phyloP scores from a whole-genome alignment of 78 protist species.

The Polysphondylium violaceum region DNA sequence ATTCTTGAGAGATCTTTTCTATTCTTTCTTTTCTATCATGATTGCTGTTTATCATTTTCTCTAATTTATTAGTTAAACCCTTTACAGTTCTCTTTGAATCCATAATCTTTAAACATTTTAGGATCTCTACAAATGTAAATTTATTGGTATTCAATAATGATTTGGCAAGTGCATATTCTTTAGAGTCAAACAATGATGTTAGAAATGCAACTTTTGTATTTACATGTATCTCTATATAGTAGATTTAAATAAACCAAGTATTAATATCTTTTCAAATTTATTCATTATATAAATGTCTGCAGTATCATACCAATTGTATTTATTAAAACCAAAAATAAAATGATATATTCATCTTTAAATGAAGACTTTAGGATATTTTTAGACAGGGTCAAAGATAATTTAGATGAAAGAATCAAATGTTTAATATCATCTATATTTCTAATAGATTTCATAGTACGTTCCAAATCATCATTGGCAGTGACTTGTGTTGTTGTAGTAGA shows the following conservation, averaged over 20 bases:
- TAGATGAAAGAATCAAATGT: constrained; percentile 7
- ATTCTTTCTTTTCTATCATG: constrained; percentile 3
- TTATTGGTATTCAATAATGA: constrained; percentile 39
- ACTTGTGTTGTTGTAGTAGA: too few species aligned
- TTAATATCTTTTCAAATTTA: neutral
- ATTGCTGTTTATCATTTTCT: neutral
- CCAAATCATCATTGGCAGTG: too few species aligned
- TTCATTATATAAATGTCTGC: too few species aligned
- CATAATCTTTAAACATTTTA: constrained; percentile 70
- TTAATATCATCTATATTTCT: constrained; percentile 44
- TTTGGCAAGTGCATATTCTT: constrained; percentile 7
- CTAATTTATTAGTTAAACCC: neutral
- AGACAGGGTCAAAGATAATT: constrained; percentile 7
- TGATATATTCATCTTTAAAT: constrained; percentile 38
- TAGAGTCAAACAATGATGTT: constrained; percentile 21
- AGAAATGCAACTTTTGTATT: constrained; percentile 27
- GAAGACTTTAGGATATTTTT: constrained; percentile 29
- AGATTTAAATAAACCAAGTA: neutral
- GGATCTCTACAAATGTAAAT: constrained; percentile 67
- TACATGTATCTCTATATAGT: constrained; percentile 41
- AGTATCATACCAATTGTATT: constrained; percentile 55
- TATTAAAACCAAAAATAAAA: constrained; percentile 34
- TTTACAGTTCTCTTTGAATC: constrained; percentile 66
- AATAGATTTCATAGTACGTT: neutral
- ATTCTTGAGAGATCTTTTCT: constrained; percentile 1